phyloP scores from a whole-genome alignment of 2,329 filamentous ascomycete species.

The Ophiostoma perfectum region DNA sequence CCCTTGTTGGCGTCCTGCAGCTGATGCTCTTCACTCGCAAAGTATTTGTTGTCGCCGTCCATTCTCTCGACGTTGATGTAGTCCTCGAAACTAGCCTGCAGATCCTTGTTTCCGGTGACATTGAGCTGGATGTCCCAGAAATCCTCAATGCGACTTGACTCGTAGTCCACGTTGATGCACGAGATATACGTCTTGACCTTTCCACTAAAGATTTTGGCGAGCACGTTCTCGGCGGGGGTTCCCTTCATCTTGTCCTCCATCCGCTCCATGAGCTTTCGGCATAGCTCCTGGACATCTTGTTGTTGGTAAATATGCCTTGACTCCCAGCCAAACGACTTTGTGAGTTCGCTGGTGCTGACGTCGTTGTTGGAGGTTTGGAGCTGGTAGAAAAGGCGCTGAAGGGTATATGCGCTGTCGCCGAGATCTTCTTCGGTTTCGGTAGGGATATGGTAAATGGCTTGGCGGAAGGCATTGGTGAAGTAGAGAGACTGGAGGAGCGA shows the following conservation, averaged over 20 bases:
- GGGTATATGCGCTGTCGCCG: constrained; percentile 83
- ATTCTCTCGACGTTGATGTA: constrained; percentile 96
- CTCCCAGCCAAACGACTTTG: constrained; percentile 96
- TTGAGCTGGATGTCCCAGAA: constrained; percentile 99
- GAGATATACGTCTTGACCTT: constrained; percentile 99
- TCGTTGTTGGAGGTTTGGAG: constrained; percentile 80
- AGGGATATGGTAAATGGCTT: constrained; percentile 95
- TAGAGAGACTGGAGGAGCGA: constrained; percentile 79
- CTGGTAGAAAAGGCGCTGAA: constrained; percentile 92
- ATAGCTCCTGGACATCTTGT: constrained; percentile 96
- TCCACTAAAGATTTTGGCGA: constrained; percentile 88
- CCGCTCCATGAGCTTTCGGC: constrained; percentile 92
- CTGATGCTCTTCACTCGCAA: constrained; percentile 81
- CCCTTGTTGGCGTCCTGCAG: constrained; percentile 96
- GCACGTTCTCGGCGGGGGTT: constrained; percentile 79
- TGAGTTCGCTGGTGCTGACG: constrained; percentile 87
- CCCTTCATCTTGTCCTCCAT: constrained; percentile 99
- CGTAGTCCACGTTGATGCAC: constrained; percentile 97
- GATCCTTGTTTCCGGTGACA: constrained; percentile 84
- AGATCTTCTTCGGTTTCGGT: constrained; percentile 77
- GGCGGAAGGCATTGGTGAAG: constrained; percentile 88
- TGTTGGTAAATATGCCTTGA: constrained; percentile 97
- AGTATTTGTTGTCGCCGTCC: constrained; percentile 98
- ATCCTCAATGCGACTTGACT: constrained; percentile 90
- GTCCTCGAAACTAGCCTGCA: constrained; percentile 91